Evolutionary conservation across 2,329 filamentous ascomycete genomes (phyloP), one percentile per base, ranked within the genome.

Genomic region (Aspergillus sp.): DNA sequence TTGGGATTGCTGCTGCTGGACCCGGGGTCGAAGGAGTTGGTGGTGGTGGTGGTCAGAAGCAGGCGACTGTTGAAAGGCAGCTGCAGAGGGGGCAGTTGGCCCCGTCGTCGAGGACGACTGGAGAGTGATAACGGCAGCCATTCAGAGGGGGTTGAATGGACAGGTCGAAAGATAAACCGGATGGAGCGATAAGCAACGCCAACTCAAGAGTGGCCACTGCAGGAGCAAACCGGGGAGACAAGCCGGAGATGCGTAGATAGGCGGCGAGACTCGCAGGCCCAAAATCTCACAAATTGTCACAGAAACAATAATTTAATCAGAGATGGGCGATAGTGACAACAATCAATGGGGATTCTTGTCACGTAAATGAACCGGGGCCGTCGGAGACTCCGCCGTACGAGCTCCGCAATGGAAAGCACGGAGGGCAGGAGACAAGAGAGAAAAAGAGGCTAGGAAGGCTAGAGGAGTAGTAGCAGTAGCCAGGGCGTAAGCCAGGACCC

Each of bases 91-190:
- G 53, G 63, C 60, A 45, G 63, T 61, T 47, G 69, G 63, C 45
- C 67, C 67, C 69, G 70, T 67, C 65, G 72, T 68, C 52, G 74
- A 68, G 57, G 74, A 74, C 65, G 75, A 73, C 68, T 77, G 75
- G 67, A 76, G 68, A n/a, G 74, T 75, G 67, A 77, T 75, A 69
- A 75, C 74, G 57, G 75, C 72, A 60, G 75, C 74, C 74, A 77
- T 77, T 64, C 61, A 64, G 58, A 45, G 61, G 47, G 57, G 55
- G 57, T 38, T 32, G 61, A 62, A 30, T 55, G n/a, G 53, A 47
- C 39, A 55, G 39, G 39, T 43, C 28, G 30, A 36, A 49, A 50
- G 54, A 56, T 51, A 50, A 30, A 19, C n/a, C 38, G 49, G 57
- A 49, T 49, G 30, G 51, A 47, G 45, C n/a, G 56, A 52, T 52